Evolutionary conservation across 495 filamentous ascomycete species (phyloP).

Genomic region (Xanthoparmelia taractica): DNA sequence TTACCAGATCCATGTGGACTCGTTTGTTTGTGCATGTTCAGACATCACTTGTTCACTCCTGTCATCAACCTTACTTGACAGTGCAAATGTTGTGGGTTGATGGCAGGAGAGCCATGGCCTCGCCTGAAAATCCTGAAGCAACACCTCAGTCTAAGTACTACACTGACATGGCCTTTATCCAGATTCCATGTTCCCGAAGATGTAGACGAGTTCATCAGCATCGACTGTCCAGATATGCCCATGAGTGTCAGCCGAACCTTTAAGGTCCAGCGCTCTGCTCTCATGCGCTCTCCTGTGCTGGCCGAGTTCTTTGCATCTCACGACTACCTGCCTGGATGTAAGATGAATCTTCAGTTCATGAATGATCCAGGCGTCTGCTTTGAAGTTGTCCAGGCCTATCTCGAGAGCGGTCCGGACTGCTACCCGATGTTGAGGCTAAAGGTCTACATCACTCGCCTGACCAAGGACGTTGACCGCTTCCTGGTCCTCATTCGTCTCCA

Average conservation of each 20-base stretch:
- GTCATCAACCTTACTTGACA: background rate
- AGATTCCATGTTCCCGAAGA: background rate
- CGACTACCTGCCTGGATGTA: slow-evolving; percentile 19
- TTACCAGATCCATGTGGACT: background rate
- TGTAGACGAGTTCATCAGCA: slow-evolving; percentile 20
- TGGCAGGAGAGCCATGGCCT: background rate
- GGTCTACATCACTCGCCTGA: slow-evolving; percentile 7
- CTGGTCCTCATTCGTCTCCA: slow-evolving; percentile 18
- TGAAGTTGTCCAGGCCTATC: slow-evolving; percentile 18
- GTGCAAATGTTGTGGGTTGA: background rate
- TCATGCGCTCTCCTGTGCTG: slow-evolving; percentile 21
- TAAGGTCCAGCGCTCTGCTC: slow-evolving; percentile 15
- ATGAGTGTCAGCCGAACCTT: slow-evolving; percentile 5
- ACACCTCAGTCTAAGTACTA: background rate
- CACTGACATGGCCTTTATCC: background rate
- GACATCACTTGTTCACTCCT: background rate
- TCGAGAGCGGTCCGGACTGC: slow-evolving; percentile 21
- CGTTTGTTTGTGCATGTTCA: background rate
- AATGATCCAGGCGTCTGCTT: slow-evolving; percentile 16
- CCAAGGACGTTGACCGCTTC: slow-evolving; percentile 11
- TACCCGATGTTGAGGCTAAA: slow-evolving; percentile 13
- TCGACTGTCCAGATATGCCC: slow-evolving; percentile 18
- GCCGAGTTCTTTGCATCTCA: slow-evolving; percentile 22
- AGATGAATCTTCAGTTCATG: slow-evolving; percentile 22
- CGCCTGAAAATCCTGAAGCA: background rate